Evolutionary conservation across 495 filamentous ascomycete genomes (phyloP).

Genomic region (Melanomma pulvis-pyrius): DNA sequence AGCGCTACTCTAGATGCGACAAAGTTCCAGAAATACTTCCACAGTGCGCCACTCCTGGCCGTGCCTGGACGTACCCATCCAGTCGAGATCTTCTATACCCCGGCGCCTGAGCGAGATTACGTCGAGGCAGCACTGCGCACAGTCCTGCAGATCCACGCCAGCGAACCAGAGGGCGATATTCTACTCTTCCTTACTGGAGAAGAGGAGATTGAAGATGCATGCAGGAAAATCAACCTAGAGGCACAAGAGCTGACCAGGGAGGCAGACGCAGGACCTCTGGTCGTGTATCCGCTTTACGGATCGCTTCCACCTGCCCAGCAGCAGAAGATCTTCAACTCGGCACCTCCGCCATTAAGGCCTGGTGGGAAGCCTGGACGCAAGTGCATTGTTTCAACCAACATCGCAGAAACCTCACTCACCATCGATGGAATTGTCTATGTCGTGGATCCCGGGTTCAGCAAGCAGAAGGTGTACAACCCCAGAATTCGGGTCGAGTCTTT

Average conservation of each 20-base stretch:
- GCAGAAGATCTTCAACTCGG: conserved; percentile 90
- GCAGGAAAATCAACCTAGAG: conserved; percentile 86
- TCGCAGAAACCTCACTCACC: conserved; percentile 95
- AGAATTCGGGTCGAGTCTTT: conserved; percentile 94
- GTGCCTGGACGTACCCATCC: conserved; percentile 96
- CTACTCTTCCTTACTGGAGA: conserved; percentile 96
- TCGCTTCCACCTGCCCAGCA: conserved; percentile 89
- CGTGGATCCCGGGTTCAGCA: conserved; percentile 97
- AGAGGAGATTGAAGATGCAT: conserved; percentile 98
- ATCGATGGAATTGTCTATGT: conserved; percentile 99
- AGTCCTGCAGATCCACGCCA: conserved; percentile 93
- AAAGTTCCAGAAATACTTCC: conserved; percentile 99
- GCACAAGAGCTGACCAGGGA: conserved; percentile 88
- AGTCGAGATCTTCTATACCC: conserved; percentile 98
- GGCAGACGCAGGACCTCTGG: conserved; percentile 84
- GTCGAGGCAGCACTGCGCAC: conserved; percentile 93
- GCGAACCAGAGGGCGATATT: conserved; percentile 91
- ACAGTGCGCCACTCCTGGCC: conserved; percentile 85
- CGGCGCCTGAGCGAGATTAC: conserved; percentile 94
- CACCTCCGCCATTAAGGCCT: conserved; percentile 68
- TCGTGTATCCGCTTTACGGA: conserved; percentile 92
- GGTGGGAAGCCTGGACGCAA: conserved; percentile 92
- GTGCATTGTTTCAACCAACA: conserved; percentile 93
- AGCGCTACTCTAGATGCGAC: conserved; percentile 95
- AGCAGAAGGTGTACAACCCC: conserved; percentile 99